Conservation (phyloP, 192 early-diverging fungal species). For the Jimgerdemannia lactiflua region DNA sequence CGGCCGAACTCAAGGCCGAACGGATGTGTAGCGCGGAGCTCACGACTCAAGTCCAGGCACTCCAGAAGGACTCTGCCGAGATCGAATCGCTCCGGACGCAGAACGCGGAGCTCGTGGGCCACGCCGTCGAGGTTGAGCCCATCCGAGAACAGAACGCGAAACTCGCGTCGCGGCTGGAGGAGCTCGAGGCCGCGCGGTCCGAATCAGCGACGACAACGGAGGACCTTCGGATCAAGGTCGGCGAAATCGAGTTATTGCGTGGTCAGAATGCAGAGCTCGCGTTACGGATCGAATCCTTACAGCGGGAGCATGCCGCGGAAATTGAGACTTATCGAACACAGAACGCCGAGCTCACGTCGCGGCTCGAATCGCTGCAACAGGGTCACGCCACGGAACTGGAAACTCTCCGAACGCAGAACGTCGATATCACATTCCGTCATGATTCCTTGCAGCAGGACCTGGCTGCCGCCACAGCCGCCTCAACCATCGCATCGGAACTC, state of each 20-base stretch:
- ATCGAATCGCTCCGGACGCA: no score
- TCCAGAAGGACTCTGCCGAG: neutral
- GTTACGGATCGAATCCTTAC: no score
- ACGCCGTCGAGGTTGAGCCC: no score
- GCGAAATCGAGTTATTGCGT: no score
- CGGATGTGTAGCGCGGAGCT: no score
- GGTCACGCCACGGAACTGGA: neutral
- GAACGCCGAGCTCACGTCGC: constrained; percentile 14
- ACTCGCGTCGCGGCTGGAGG: constrained; percentile 14
- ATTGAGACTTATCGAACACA: constrained; percentile 11
- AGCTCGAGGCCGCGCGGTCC: constrained; percentile 1
- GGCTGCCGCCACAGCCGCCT: no score
- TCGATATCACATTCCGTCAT: constrained; percentile 14
- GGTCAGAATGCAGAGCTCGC: constrained; percentile 8
- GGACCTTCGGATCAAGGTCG: no score
- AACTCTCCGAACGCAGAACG: constrained; percentile 14
- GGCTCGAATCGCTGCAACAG: constrained; percentile 4
- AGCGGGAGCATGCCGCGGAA: constrained; percentile 10
- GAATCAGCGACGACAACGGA: no score
- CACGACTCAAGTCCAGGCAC: no score
- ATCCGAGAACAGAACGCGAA: no score
- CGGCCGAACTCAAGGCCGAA: no score
- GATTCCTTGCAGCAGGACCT: neutral
- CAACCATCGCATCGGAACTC: neutral
- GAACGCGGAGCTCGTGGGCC: no score